Conservation (phyloP, 2,329 filamentous ascomycete genomes). For the Bipolaris bicolor region DNA sequence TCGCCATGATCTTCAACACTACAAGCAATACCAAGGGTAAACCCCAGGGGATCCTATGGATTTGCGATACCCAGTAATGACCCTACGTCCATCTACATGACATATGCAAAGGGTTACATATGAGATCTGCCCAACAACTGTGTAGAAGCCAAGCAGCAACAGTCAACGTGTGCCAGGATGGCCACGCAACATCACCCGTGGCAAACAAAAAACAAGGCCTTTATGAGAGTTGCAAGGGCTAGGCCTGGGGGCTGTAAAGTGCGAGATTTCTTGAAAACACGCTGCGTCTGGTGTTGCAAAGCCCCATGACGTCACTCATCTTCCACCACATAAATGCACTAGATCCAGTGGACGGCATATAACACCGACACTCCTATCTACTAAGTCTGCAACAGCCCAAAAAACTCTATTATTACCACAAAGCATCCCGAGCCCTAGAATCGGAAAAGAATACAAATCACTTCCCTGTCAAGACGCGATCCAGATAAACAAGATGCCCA, state of each 20-base stretch:
- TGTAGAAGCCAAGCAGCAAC: neutral
- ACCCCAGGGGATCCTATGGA: neutral
- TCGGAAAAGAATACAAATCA: constrained; percentile 2
- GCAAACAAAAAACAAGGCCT: neutral
- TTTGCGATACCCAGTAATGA: neutral
- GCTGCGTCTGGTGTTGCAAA: constrained; percentile 7
- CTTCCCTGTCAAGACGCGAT: neutral
- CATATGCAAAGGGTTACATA: neutral
- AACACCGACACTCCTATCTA: constrained; percentile 7
- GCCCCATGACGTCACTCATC: constrained; percentile 18
- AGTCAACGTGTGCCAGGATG: neutral
- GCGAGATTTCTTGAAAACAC: constrained; percentile 11
- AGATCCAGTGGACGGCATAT: constrained; percentile 3
- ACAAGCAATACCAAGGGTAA: neutral
- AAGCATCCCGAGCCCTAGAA: neutral
- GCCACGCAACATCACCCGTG: neutral
- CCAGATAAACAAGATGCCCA: constrained; percentile 37
- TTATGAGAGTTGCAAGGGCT: constrained; percentile 2
- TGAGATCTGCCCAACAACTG: neutral
- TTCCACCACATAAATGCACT: constrained; percentile 14
- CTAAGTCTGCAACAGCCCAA: constrained; percentile 7
- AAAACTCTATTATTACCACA: constrained; percentile 9
- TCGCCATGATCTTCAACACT: neutral
- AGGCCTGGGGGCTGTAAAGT: neutral
- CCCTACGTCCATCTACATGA: neutral